These are phyloP conservation scores for Hyaloperonospora brassicae DNA, from an alignment of 352 stramenopile species.

Conservation along the genomic window DNA sequence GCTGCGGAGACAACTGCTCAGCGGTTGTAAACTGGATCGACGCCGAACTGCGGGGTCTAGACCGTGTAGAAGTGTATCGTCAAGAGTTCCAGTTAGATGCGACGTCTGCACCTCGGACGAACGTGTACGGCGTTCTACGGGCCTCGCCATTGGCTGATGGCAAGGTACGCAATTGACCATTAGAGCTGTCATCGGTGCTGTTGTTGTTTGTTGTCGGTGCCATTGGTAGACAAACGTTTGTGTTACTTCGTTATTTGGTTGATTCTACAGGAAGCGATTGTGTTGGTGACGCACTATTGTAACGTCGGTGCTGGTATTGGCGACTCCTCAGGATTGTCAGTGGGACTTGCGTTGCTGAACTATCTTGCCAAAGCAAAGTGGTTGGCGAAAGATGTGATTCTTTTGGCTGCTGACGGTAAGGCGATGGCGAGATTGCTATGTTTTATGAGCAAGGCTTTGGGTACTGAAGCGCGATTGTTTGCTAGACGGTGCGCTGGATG, in stretches of 20 bases:
- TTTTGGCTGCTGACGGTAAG: constrained; percentile 33
- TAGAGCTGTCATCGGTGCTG: not conserved
- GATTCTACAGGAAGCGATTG: constrained; percentile 51
- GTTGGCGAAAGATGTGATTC: constrained; percentile 78
- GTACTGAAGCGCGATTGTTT: not conserved
- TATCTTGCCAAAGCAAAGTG: constrained; percentile 57
- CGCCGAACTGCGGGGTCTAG: constrained; percentile 35
- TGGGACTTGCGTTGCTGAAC: constrained; percentile 53
- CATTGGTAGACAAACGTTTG: constrained; percentile 1
- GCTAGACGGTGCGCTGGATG: constrained; percentile 53
- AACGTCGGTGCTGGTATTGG: constrained; percentile 17
- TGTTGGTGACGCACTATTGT: constrained; percentile 64
- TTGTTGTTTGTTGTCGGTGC: not conserved
- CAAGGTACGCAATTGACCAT: constrained; percentile 31
- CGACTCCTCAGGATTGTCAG: constrained; percentile 14
- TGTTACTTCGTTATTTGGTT: no score
- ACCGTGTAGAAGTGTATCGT: constrained; percentile 52
- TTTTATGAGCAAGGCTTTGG: no score
- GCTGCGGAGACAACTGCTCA: constrained; percentile 43
- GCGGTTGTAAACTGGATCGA: constrained; percentile 53
- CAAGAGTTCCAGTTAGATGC: constrained; percentile 36
- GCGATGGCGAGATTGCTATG: no score
- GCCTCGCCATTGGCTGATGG: constrained; percentile 61
- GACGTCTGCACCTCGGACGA: constrained; percentile 29
- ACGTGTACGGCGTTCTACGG: constrained; percentile 77